phyloP scores from a whole-genome alignment of 1,139 yeast genomes.

The Yamadazyma mexicana region DNA sequence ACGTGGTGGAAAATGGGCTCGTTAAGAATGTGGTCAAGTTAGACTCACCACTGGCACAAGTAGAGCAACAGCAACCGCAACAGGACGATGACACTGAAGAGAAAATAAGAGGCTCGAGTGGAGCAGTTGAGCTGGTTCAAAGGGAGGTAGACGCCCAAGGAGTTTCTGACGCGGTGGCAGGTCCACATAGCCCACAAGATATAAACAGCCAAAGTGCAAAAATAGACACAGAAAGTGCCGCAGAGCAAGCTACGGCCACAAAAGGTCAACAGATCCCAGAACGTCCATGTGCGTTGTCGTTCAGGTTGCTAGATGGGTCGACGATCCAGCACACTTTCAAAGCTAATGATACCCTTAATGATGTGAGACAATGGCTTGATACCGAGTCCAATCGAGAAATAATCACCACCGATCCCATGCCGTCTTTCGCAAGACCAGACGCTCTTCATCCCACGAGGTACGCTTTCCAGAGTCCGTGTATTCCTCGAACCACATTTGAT shows the following conservation, averaged over 20 bases:
- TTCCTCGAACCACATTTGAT: constrained; percentile 39
- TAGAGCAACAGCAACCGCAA: neutral
- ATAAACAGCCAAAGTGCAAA: neutral
- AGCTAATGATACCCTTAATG: constrained; percentile 42
- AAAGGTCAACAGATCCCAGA: too few relatives aligned
- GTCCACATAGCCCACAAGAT: neutral
- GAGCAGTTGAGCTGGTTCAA: neutral
- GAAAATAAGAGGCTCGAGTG: too few relatives aligned
- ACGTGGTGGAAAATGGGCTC: constrained; percentile 46
- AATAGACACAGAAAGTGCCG: neutral
- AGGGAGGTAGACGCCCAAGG: neutral
- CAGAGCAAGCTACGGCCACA: too few relatives aligned
- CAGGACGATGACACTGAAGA: too few relatives aligned
- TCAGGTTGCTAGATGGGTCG: constrained; percentile 57
- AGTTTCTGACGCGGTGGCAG: neutral
- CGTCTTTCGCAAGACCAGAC: constrained; percentile 39
- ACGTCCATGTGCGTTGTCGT: constrained; percentile 51
- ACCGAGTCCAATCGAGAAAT: constrained; percentile 46
- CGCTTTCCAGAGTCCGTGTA: constrained; percentile 38
- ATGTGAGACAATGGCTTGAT: constrained; percentile 64
- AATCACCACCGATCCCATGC: constrained; percentile 26
- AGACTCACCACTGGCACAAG: constrained; percentile 12
- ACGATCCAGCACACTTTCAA: constrained; percentile 46
- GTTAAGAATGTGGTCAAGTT: constrained; percentile 30
- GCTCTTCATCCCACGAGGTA: constrained; percentile 34